Percentiles rank a stretch among this genome's conserved stretches.
Evolutionary conservation across 2,329 filamentous ascomycete species (phyloP).

Genomic region (Calonectria naviculata): DNA sequence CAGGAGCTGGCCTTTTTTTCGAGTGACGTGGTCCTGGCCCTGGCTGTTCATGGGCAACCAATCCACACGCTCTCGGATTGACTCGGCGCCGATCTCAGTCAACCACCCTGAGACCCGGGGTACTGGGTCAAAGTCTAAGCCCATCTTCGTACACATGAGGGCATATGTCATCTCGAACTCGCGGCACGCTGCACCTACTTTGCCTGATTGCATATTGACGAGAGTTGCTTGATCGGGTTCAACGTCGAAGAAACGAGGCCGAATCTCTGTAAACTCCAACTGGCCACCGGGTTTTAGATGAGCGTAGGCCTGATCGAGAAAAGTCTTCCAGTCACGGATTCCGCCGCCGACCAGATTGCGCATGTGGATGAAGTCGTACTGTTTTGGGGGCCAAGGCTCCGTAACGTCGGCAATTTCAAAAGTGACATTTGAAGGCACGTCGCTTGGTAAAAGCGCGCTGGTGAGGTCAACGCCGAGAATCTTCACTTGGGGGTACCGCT

Average conservation of each 20-base stretch:
- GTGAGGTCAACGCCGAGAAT: conserved; percentile 56
- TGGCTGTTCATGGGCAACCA: conserved; percentile 54
- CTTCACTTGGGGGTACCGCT: conserved; percentile 50
- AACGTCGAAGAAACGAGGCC: conserved; percentile 53
- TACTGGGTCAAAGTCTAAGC: conserved; percentile 54
- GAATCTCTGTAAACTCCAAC: conserved; percentile 57
- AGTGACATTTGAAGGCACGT: conserved; percentile 67
- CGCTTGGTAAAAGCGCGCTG: conserved; percentile 51
- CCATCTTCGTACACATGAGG: conserved; percentile 41
- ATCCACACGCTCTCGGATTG: conserved; percentile 52
- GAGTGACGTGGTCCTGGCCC: conserved; percentile 52
- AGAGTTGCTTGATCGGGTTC: conserved; percentile 40
- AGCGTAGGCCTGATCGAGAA: conserved; percentile 49
- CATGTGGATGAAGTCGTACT: conserved; percentile 56
- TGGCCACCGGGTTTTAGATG: conserved; percentile 57
- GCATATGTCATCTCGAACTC: conserved; percentile 48
- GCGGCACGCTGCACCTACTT: conserved; percentile 43
- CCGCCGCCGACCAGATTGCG: conserved; percentile 58
- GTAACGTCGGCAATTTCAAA: conserved; percentile 71
- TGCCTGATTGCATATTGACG: conserved; percentile 12
- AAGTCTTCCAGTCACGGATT: conserved; percentile 51
- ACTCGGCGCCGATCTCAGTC: conserved; percentile 51
- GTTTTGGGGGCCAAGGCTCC: conserved; percentile 51
- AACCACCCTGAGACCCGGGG: conserved; percentile 49
- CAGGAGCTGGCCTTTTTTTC: conserved; percentile 49